These are phyloP conservation scores for Boletus speciosus DNA, from an alignment of 768 basidiomycete genomes.

Conservation along the genomic window DNA sequence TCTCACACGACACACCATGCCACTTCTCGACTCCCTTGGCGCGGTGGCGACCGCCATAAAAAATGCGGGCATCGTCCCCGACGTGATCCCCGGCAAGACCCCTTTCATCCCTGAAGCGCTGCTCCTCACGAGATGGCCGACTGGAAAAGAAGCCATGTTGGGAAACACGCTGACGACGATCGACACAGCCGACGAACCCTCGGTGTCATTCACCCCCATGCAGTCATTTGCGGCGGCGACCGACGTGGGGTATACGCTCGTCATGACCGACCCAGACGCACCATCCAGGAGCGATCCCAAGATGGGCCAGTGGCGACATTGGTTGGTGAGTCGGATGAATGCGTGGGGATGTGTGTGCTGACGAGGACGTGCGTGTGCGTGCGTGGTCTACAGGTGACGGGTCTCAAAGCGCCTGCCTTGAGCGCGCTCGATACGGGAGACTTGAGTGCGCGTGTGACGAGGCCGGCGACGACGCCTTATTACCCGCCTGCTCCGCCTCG, in stretches of 20 bases:
- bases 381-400: conserved; percentile 31
- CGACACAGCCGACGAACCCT: conserved; percentile 49
- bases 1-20: conserved; percentile 9
- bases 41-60: conserved; percentile 15
- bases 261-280: conserved; percentile 59
- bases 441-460: conserved; percentile 39
- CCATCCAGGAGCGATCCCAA: conserved; percentile 48
- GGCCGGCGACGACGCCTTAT: conserved; percentile 52
- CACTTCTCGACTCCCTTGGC: conserved; percentile 27
- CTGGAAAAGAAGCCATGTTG: conserved; percentile 31
- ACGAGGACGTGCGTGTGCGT: background rate
- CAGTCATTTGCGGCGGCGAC: conserved; percentile 29
- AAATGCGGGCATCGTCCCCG: conserved; percentile 27
- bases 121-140: conserved; percentile 29
- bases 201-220: conserved; percentile 44
- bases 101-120: conserved; percentile 28
- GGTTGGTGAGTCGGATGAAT: conserved; percentile 41
- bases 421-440: conserved; percentile 32
- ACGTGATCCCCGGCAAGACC: conserved; percentile 26
- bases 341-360: background rate
- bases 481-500: conserved; percentile 53
- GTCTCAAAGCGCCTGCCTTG: conserved; percentile 35
- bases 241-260: conserved; percentile 46
- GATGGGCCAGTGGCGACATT: conserved; percentile 53
- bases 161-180: conserved; percentile 36